Evolutionary conservation across 768 basidiomycete genomes (phyloP), one percentile per base, ranked within the genome.

Genomic region (Cystobasidium ongulense): DNA sequence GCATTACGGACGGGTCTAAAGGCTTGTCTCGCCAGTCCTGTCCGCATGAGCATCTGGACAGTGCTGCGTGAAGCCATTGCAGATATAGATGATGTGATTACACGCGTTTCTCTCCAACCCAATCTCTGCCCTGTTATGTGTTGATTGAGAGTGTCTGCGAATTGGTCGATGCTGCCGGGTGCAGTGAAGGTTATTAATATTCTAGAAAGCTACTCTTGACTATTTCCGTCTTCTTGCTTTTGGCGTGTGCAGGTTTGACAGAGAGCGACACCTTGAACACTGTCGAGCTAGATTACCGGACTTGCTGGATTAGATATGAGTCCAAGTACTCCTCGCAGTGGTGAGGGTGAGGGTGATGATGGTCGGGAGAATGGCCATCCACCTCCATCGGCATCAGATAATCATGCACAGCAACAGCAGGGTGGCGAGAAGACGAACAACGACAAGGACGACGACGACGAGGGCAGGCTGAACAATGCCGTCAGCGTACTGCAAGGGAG

Each of bases 401-500:
- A 50, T 50, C 59, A 57, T 25, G 54, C 23, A 25, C 54, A 7
- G 54, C 25, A 57, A 25, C 54, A 41, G 39, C 39, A 41, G 39
- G 31, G 29, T 63, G 23, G 8, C n/a, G 62, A 66, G 35, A 66
- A 25, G 35, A 50, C 5, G n/a, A 17, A 50, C 25, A 38, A 67
- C 1, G n/a, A 25, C 5, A 39, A 41, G 11, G 35, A 64, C 33
- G 23, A 64, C 13, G 63, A 64, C 33, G 41, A 64, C 36, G 63
- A 64, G 5, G 27, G 21, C 33, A 38, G 63, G 15, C 11, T 41
- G 7, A 64, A 61, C 57, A 64, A 36, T 36, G 68, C 68, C 4
- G 68, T 43, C 8, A 13, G 23, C 36, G 8, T 71, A n/a, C 54
- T 71, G 36, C 68, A 71, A 31, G 21, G 23, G 29, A 38, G 54